These are phyloP conservation scores for Colletotrichum chlorophyti DNA, from an alignment of 2,329 filamentous ascomycete genomes.

Conservation along the genomic window DNA sequence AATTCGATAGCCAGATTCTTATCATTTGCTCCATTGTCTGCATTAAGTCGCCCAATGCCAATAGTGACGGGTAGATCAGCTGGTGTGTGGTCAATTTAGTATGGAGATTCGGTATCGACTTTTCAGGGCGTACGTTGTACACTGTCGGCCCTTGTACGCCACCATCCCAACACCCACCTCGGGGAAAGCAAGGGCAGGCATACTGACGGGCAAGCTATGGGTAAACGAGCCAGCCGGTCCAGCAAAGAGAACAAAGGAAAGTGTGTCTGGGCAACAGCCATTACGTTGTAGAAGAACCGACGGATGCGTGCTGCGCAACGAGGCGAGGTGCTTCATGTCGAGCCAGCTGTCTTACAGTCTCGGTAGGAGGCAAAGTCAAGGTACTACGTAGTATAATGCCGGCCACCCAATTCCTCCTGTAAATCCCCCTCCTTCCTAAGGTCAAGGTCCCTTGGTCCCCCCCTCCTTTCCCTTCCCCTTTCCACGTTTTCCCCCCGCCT, in stretches of 20 bases:
- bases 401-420: not conserved
- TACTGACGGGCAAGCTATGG: not conserved
- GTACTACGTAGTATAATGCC: no score
- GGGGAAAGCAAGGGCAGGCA: not conserved
- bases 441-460: slow-evolving; percentile 6
- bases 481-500: slow-evolving; percentile 22
- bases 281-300: no score
- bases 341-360: no score
- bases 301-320: slow-evolving; percentile 7
- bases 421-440: slow-evolving; percentile 1
- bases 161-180: no score
- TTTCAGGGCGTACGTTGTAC: slow-evolving; percentile 7
- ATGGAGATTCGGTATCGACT: slow-evolving; percentile 2
- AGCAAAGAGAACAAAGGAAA: no score
- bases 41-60: not conserved
- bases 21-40: no score
- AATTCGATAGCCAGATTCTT: no score
- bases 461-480: slow-evolving; percentile 18
- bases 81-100: not conserved
- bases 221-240: no score
- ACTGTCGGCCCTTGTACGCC: no score
- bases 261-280: no score
- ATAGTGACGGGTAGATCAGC: not conserved
- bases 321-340: no score
- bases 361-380: no score